phyloP scores from a whole-genome alignment of 495 filamentous ascomycete genomes.

The Neurospora sp. region DNA sequence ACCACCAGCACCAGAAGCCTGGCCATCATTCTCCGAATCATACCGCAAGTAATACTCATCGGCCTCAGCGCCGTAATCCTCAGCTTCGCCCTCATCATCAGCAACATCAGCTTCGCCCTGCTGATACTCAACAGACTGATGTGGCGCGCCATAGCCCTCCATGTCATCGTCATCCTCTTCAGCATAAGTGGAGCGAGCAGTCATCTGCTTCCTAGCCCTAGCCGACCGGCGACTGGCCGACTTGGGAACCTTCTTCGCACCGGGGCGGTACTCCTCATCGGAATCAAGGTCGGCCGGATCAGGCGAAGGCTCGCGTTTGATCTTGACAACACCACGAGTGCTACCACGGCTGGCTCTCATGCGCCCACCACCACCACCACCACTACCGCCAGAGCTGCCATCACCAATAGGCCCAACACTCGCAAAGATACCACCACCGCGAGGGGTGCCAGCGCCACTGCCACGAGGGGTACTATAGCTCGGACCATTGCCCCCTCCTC shows the following conservation, averaged over 20 bases:
- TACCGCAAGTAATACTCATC: not conserved
- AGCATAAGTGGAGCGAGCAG: not conserved
- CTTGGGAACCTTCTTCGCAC: not conserved
- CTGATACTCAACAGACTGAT: not conserved
- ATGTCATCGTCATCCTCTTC: conserved; percentile 1
- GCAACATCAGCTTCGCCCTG: not conserved
- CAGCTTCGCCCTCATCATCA: conserved; percentile 1
- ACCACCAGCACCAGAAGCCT: not conserved
- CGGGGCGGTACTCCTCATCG: conserved; percentile 3
- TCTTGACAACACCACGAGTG: not conserved
- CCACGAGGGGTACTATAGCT: not conserved
- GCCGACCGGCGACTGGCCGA: not conserved
- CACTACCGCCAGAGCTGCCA: not conserved
- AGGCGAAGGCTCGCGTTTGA: conserved; percentile 1
- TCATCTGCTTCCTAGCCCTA: not conserved
- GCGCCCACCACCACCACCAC: not conserved
- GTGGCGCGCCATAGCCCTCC: not conserved
- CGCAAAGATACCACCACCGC: not conserved
- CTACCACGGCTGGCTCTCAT: not conserved
- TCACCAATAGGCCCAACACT: not conserved
- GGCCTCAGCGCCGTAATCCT: not conserved
- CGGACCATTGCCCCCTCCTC: not conserved
- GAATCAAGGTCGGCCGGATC: conserved; percentile 3
- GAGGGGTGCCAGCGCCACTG: not conserved
- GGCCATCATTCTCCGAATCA: not conserved